Percentiles rank a stretch among this genome's conserved stretches.
Evolutionary conservation across 2,329 filamentous ascomycete species (phyloP).

Genomic region (Xylariaceae sp.): DNA sequence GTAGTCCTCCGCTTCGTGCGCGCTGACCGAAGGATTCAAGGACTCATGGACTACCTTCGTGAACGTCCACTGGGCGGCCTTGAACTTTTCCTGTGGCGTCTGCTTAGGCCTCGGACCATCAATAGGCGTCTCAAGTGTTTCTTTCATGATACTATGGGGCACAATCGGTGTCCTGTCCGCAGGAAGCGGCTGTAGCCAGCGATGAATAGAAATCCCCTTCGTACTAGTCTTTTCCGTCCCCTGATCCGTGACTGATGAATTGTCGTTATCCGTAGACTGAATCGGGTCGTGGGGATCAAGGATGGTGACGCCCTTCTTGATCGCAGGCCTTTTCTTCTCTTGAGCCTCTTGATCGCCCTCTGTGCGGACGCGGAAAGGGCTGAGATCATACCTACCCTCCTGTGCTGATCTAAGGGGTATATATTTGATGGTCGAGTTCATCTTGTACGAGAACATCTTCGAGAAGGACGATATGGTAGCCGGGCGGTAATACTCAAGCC

Average conservation of each 20-base stretch:
- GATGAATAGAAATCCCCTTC: slow-evolving; percentile 51
- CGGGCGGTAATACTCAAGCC: slow-evolving; percentile 94
- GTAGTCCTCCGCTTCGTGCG: slow-evolving; percentile 78
- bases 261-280: slow-evolving; percentile 36
- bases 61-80: slow-evolving; percentile 82
- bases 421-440: slow-evolving; percentile 84
- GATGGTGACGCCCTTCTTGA: slow-evolving; percentile 65
- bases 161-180: slow-evolving; percentile 33
- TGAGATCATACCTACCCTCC: slow-evolving; percentile 73
- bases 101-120: slow-evolving; percentile 43
- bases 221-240: slow-evolving; percentile 30
- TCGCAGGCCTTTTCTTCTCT: slow-evolving; percentile 51
- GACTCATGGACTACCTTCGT: slow-evolving; percentile 80
- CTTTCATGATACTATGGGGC: slow-evolving; percentile 54
- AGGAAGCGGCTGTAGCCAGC: slow-evolving; percentile 52
- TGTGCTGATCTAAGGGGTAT: slow-evolving; percentile 69
- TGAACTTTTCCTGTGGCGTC: slow-evolving; percentile 66
- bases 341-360: slow-evolving; percentile 53
- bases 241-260: slow-evolving; percentile 37
- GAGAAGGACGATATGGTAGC: slow-evolving; percentile 79
- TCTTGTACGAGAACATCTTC: slow-evolving; percentile 88
- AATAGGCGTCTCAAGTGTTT: slow-evolving; percentile 28
- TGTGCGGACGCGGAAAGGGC: slow-evolving; percentile 77
- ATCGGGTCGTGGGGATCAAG: slow-evolving; percentile 50
- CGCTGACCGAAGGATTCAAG: slow-evolving; percentile 74